Base-by-base conservation (phyloP, 2,329 filamentous ascomycete genomes). In the Fusarium camptoceras region DNA sequence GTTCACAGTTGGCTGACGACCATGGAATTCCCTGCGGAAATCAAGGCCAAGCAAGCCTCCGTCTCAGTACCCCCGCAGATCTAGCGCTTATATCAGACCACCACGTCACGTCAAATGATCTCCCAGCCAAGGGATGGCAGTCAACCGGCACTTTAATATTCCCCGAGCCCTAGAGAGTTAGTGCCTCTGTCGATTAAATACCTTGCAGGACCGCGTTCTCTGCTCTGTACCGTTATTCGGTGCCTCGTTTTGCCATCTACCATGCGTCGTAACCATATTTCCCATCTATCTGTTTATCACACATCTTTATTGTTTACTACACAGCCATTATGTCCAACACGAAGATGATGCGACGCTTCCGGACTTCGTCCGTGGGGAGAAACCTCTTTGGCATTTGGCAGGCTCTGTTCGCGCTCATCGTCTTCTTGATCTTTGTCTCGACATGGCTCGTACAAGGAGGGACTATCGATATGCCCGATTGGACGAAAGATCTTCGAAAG, bases 401-500 rank as follows among this genome's bases (percentile, higher is more conserved):
- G 11, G 44, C 55, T 15, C 15, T 53, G 5, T 69, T 57, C 8
- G 53, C 55, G 5, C n/a, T 47, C 11, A 46, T 69, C 7, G 42
- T 69, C 8, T 43, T 69, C 15, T 18, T 27, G 0, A 54, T 69
- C n/a, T 69, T 69, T 10, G 24, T 37, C 24, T 20, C 59, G 4
- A 49, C 55, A 12, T 61, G 25, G 8, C 34, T 69, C 8, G 66
- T 69, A 1, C 60, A 66, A 10, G 46, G 30, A 12, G 20, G 39
- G 2, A n/a, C 50, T 8, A 57, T 69, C 15, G 7, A 37, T 6
- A 55, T 69, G 55, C 65, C 65, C 12, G 46, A 55, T 3, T 69
- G 65, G 66, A 69, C 65, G 6, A 69, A 66, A 39, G 66, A 69
- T 18, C 46, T 68, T 4, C 60, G 60, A 18, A 34, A 69, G 22